Percentiles rank a stretch among this genome's conserved stretches.
Evolutionary conservation across 2,329 filamentous ascomycete genomes (phyloP).

Genomic region (Hymenoscyphus fructigenus): DNA sequence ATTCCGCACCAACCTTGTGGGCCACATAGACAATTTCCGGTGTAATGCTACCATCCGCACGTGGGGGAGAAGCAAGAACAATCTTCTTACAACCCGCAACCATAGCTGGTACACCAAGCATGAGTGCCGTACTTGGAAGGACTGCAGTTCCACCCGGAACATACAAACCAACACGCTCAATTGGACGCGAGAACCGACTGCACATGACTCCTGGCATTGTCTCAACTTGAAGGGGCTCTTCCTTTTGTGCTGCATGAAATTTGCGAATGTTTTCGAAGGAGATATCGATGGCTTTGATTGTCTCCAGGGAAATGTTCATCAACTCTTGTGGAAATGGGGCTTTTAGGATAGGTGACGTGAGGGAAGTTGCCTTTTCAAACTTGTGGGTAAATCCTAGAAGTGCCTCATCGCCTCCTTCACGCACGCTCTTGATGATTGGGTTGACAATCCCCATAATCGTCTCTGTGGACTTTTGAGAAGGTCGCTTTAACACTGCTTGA

Average conservation of each 20-base stretch:
- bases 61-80: constrained; percentile 86
- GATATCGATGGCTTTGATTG: constrained; percentile 85
- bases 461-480: constrained; percentile 93
- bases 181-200: constrained; percentile 87
- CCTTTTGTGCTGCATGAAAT: constrained; percentile 90
- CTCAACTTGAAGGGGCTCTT: constrained; percentile 79
- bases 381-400: constrained; percentile 94
- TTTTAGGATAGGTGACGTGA: constrained; percentile 84
- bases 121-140: constrained; percentile 93
- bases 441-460: constrained; percentile 86
- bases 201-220: constrained; percentile 98
- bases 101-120: constrained; percentile 97
- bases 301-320: constrained; percentile 83
- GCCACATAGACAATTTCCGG: constrained; percentile 97
- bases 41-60: constrained; percentile 84
- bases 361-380: constrained; percentile 91
- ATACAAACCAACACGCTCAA: constrained; percentile 95
- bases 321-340: constrained; percentile 83
- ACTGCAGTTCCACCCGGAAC: constrained; percentile 95
- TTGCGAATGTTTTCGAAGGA: constrained; percentile 93
- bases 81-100: constrained; percentile 96
- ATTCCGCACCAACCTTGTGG: constrained; percentile 93
- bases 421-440: constrained; percentile 89
- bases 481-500: constrained; percentile 74
- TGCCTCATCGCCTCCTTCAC: constrained; percentile 79